These are phyloP conservation scores for Talaromyces wortmannii DNA, from an alignment of 495 filamentous ascomycete genomes.

Conservation along the genomic window DNA sequence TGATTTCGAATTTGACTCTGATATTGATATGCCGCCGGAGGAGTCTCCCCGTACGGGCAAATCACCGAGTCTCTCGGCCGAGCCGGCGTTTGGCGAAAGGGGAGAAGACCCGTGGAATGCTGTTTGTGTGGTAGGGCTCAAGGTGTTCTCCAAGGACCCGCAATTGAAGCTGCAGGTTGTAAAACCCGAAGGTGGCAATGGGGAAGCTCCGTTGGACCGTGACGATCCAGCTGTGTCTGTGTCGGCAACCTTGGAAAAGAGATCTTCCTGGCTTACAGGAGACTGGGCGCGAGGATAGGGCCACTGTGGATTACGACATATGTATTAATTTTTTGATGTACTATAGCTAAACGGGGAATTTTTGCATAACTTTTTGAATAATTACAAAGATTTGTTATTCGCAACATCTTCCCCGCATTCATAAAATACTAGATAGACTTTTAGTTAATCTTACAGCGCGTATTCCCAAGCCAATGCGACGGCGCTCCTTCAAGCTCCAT, in stretches of 20 bases:
- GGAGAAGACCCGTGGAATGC: slow-evolving; percentile 79
- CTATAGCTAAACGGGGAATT: neutral
- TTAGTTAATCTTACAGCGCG: neutral
- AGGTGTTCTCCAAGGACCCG: slow-evolving; percentile 61
- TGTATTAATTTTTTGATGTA: neutral
- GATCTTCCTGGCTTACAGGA: neutral
- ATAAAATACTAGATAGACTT: neutral
- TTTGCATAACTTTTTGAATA: neutral
- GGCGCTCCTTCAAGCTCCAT: neutral
- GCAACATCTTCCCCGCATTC: neutral
- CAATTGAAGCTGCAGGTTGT: slow-evolving; percentile 47
- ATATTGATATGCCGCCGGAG: slow-evolving; percentile 37
- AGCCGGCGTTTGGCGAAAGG: slow-evolving; percentile 6
- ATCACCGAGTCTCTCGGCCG: neutral
- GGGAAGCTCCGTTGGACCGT: slow-evolving; percentile 43
- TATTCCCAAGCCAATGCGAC: neutral
- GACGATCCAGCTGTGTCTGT: slow-evolving; percentile 45
- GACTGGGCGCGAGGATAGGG: neutral
- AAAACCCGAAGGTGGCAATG: slow-evolving; percentile 44
- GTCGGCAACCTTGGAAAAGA: neutral
- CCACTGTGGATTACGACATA: neutral
- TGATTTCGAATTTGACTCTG: slow-evolving; percentile 43
- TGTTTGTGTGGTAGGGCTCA: slow-evolving; percentile 69
- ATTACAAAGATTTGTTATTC: neutral
- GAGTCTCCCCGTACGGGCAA: slow-evolving; percentile 9